Percentiles rank a stretch among this genome's conserved stretches.
These are phyloP conservation scores for Sporothrix mexicana DNA, from an alignment of 2,329 filamentous ascomycete species.

Conservation along the genomic window DNA sequence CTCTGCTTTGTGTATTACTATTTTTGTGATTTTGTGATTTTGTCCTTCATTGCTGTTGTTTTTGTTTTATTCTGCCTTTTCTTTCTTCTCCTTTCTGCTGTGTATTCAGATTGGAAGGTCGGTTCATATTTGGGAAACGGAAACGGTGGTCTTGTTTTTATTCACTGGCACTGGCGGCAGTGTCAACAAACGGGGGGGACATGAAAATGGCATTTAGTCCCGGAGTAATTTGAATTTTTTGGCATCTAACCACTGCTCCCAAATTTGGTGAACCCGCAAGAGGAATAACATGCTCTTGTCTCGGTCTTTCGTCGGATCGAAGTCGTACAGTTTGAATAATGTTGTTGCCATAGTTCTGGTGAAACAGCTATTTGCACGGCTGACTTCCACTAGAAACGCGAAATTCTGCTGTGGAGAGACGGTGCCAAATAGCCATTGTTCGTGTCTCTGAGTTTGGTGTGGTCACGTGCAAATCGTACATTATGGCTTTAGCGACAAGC, in stretches of 20 bases:
- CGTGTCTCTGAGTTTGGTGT: too few species aligned
- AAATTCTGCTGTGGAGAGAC: too few species aligned
- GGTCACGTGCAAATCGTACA: constrained; percentile 1
- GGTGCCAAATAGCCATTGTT: background rate
- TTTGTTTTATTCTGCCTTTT: too few species aligned
- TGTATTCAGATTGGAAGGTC: constrained; percentile 21
- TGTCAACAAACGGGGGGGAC: background rate
- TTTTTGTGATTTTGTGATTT: background rate
- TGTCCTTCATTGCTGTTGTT: too few species aligned
- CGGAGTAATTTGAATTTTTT: constrained; percentile 31
- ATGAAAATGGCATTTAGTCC: constrained; percentile 26
- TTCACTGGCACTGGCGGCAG: background rate
- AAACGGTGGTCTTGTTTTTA: background rate
- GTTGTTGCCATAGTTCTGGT: background rate
- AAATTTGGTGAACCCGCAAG: background rate
- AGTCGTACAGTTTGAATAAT: background rate
- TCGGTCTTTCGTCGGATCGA: background rate
- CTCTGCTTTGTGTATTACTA: constrained; percentile 27
- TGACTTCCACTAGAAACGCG: background rate
- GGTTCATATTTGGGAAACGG: constrained; percentile 5
- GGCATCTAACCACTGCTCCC: background rate
- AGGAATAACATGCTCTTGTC: background rate
- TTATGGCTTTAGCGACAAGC: background rate
- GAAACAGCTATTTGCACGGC: background rate
- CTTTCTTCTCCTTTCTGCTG: too few species aligned